phyloP scores from a whole-genome alignment of 495 filamentous ascomycete genomes.

The Aspergillus bertholletiae region DNA sequence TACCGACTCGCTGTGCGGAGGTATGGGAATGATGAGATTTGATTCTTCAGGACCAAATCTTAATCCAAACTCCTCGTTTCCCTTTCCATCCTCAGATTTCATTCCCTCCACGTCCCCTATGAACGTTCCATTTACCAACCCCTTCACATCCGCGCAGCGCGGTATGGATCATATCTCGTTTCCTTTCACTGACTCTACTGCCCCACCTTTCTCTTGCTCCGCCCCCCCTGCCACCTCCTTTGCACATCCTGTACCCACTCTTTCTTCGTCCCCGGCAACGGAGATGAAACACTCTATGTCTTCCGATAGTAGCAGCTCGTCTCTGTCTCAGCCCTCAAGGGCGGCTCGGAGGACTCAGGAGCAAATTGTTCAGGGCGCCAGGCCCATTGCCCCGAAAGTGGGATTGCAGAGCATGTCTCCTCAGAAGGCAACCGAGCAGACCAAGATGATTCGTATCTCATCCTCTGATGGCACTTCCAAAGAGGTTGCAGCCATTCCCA shows the following conservation, averaged over 20 bases:
- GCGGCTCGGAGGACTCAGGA: slow-evolving; percentile 42
- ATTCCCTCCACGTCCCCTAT: slow-evolving; percentile 27
- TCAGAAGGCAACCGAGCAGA: slow-evolving; percentile 28
- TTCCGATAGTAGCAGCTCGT: slow-evolving; percentile 29
- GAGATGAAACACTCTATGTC: slow-evolving; percentile 38
- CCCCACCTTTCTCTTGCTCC: slow-evolving; percentile 31
- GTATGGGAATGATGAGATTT: slow-evolving; percentile 43
- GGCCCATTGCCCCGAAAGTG: slow-evolving; percentile 45
- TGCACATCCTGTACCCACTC: slow-evolving; percentile 13
- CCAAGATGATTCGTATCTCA: slow-evolving; percentile 52
- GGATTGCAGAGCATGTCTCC: slow-evolving; percentile 23
- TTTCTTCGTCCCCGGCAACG: slow-evolving; percentile 17
- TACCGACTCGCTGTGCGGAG: slow-evolving; percentile 41
- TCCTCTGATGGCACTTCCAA: slow-evolving; percentile 58
- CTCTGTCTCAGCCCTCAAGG: slow-evolving; percentile 29
- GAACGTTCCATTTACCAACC: slow-evolving; percentile 27
- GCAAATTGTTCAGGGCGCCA: slow-evolving; percentile 37
- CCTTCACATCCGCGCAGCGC: slow-evolving; percentile 22
- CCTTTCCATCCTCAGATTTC: slow-evolving; percentile 32
- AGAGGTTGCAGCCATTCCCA: slow-evolving; percentile 60
- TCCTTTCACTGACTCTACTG: slow-evolving; percentile 24
- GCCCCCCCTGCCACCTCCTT: slow-evolving; percentile 28
- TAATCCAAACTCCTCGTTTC: slow-evolving; percentile 27
- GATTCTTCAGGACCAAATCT: slow-evolving; percentile 37
- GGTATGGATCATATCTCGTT: slow-evolving; percentile 26